Evolutionary conservation across 164 flowering plant genomes (phyloP).

Genomic region (Platanus orientalis): DNA sequence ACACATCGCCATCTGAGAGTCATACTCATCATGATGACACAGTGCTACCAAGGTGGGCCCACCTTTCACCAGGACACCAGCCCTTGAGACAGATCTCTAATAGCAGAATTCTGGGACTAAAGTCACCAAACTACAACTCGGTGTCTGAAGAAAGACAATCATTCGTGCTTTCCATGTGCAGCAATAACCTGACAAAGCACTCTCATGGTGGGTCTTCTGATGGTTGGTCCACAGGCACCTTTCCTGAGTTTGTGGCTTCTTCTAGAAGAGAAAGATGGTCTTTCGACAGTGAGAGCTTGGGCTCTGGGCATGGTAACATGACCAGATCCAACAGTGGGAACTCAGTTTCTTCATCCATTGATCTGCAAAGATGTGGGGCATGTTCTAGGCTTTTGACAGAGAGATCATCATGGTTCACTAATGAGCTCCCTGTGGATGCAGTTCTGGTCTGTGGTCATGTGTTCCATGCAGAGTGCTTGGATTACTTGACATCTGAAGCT

Average conservation of each 20-base stretch:
- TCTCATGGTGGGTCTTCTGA: conserved; percentile 79
- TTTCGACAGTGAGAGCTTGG: conserved; percentile 66
- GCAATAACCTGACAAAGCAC: conserved; percentile 48
- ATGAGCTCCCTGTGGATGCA: conserved; percentile 60
- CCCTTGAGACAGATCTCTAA: conserved; percentile 62
- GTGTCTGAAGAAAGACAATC: conserved; percentile 64
- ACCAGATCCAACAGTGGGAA: conserved; percentile 49
- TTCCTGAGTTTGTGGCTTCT: conserved; percentile 74
- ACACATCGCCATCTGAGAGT: conserved; percentile 30
- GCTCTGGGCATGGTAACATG: conserved; percentile 41
- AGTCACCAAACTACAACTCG: conserved; percentile 47
- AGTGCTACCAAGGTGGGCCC: conserved; percentile 53
- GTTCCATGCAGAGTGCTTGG: conserved; percentile 91
- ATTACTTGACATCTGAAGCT: conserved; percentile 56
- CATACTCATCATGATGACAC: conserved; percentile 31
- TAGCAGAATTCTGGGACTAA: conserved; percentile 44
- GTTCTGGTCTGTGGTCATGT: conserved; percentile 86
- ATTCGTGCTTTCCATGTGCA: conserved; percentile 42
- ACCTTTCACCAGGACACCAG: conserved; percentile 56
- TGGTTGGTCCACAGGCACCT: conserved; percentile 79
- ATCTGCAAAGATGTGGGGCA: conserved; percentile 58
- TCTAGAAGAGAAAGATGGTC: conserved; percentile 86
- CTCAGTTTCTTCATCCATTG: conserved; percentile 53
- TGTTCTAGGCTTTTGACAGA: conserved; percentile 69
- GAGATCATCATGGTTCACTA: conserved; percentile 45